Percentiles rank a stretch among this genome's conserved stretches.
These are phyloP conservation scores for Lichtheimia ornata DNA, from an alignment of 371 early-diverging fungal species.

Conservation along the genomic window DNA sequence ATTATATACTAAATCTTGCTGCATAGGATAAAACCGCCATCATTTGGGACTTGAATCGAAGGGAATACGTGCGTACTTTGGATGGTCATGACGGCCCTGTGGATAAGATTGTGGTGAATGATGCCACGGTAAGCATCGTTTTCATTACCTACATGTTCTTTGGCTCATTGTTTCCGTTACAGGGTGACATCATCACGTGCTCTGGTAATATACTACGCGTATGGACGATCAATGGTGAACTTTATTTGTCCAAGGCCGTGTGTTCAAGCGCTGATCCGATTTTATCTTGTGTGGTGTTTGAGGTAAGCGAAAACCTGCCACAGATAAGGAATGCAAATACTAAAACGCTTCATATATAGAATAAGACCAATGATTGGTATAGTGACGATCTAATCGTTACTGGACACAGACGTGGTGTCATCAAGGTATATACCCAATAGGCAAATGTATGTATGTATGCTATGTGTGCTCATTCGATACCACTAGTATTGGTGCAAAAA, in stretches of 20 bases:
- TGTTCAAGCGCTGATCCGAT: conserved; percentile 62
- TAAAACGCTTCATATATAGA: conserved; percentile 23
- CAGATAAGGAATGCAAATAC: background rate
- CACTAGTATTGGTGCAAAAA: conserved; percentile 48
- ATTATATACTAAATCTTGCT: background rate
- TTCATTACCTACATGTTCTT: background rate
- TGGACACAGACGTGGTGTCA: conserved; percentile 59
- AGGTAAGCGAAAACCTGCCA: conserved; percentile 26
- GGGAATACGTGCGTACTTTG: conserved; percentile 65
- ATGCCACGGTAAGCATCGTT: conserved; percentile 48
- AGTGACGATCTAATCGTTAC: conserved; percentile 53
- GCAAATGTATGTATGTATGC: background rate
- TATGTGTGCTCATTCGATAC: background rate
- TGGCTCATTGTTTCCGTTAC: background rate
- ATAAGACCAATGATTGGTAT: conserved; percentile 45
- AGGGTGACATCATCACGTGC: conserved; percentile 76
- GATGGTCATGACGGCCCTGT: conserved; percentile 61
- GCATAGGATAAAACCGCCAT: conserved; percentile 68
- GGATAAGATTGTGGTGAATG: conserved; percentile 58
- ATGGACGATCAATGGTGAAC: conserved; percentile 78
- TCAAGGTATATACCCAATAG: conserved; percentile 29
- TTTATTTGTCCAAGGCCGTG: conserved; percentile 56
- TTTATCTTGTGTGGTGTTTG: conserved; percentile 59
- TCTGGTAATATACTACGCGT: conserved; percentile 59
- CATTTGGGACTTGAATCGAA: conserved; percentile 77